Conservation (phyloP, 768 basidiomycete species). For the Tylopilus subfusipes region DNA sequence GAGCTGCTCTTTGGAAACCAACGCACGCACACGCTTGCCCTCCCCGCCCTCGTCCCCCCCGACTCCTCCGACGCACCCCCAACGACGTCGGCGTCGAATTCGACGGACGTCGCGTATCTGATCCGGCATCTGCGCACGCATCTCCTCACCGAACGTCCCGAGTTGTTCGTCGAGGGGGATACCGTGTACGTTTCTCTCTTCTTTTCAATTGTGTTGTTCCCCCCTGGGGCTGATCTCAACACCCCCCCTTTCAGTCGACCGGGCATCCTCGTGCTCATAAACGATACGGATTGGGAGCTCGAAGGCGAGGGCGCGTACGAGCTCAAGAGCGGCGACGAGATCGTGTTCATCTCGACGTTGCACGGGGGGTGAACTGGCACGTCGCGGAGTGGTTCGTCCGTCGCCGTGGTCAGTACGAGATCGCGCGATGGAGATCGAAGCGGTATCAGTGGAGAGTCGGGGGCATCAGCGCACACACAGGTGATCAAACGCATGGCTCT, state of each 20-base stretch:
- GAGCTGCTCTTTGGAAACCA: slow-evolving; percentile 79
- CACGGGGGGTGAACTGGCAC: slow-evolving; percentile 51
- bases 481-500: too few relatives aligned
- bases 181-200: slow-evolving; percentile 77
- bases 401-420: not conserved
- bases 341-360: slow-evolving; percentile 95
- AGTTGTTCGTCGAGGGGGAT: slow-evolving; percentile 83
- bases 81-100: slow-evolving; percentile 24
- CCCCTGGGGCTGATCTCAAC: not conserved
- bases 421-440: not conserved
- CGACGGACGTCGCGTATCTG: slow-evolving; percentile 68
- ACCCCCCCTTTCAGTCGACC: slow-evolving; percentile 63
- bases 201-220: not conserved
- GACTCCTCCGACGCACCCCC: not conserved
- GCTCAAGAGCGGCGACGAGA: slow-evolving; percentile 75
- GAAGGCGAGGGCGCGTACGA: slow-evolving; percentile 90
- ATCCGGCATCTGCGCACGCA: slow-evolving; percentile 75
- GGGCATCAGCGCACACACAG: too few relatives aligned
- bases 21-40: slow-evolving; percentile 51
- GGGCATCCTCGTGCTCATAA: slow-evolving; percentile 94
- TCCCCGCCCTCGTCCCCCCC: slow-evolving; percentile 44
- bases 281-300: slow-evolving; percentile 97
- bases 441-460: too few relatives aligned
- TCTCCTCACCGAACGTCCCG: slow-evolving; percentile 77
- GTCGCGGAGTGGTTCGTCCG: too few relatives aligned